Base-by-base conservation (phyloP, 768 basidiomycete species). In the Astraeus odoratus region DNA sequence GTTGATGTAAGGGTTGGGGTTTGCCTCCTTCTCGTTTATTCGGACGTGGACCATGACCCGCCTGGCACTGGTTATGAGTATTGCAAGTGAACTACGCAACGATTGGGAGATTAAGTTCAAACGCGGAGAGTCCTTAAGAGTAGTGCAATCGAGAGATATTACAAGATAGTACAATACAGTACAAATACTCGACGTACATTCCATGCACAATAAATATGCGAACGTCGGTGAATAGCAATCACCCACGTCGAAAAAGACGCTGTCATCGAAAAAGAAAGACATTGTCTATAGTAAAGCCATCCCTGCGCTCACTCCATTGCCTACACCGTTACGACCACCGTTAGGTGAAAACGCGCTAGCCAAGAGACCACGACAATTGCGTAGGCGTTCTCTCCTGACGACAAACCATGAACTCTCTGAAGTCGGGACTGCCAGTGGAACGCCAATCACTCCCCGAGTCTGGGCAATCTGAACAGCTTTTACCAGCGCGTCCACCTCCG, bases 351-450 rank as follows among this genome's bases (percentile, higher is more conserved):
- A 61, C 2, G 82, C 80, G 24, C 73, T 74, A 4, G 74, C 64
- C 31, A 86, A 58, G 38, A 81, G 57, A 56, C 81, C 78, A 35
- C 78, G 69, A 59, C 81, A 81, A 51, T 67, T 71, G 42, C 71
- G 64, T 45, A 76, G 46, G 22, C 83, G 75, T 55, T 87, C 83
- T 43, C 88, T 69, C 18, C 89, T 72, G 44, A 78, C 77, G 25
- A 87, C 82, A 59, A 89, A 92, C 84, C 83, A 86, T n/a, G 79
- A 82, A 25, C 85, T 73, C 16, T 81, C 78, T 51, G 86, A 85
- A 49, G 70, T 77, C 2, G 89, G 81, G 0, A 82, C 75, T 2
- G 87, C 89, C 15, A 90, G 66, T 9, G 85, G 83, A 4, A 76
- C 67, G 4, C 75, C 81, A 33, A 83, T 69, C 20, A 80, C 52